phyloP scores from a whole-genome alignment of 2,329 filamentous ascomycete genomes.

The Bimuria novae-zelandiae region DNA sequence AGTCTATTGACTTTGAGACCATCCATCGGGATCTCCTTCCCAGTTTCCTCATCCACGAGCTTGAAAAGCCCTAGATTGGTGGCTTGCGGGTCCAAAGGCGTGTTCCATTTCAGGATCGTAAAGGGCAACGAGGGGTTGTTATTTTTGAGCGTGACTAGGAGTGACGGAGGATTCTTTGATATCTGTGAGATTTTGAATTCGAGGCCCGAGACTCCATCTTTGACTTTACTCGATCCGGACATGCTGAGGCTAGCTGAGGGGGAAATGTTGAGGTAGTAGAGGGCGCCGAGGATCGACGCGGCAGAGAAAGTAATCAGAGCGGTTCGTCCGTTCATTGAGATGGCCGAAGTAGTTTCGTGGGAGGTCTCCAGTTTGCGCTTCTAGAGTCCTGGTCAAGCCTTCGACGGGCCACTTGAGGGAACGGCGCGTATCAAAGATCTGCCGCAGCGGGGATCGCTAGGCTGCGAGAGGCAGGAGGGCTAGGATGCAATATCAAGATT shows the following conservation, averaged over 20 bases:
- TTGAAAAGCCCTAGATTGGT: constrained; percentile 46
- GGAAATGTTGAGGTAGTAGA: constrained; percentile 34
- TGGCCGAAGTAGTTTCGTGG: constrained; percentile 14
- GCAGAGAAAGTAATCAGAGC: constrained; percentile 31
- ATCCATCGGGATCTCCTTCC: constrained; percentile 33
- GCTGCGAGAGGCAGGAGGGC: constrained; percentile 8
- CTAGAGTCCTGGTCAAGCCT: constrained; percentile 1
- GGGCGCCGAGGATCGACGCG: constrained; percentile 31
- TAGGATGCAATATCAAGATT: not conserved
- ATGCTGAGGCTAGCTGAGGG: constrained; percentile 27
- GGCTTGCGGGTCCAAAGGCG: constrained; percentile 46
- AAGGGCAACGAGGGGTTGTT: constrained; percentile 36
- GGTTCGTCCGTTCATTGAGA: constrained; percentile 33
- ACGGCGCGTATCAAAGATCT: constrained; percentile 6
- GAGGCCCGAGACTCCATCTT: constrained; percentile 30
- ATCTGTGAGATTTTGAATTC: constrained; percentile 36
- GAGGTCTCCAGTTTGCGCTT: not conserved
- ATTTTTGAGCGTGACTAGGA: constrained; percentile 46
- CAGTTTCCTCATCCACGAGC: constrained; percentile 33
- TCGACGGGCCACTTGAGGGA: not conserved
- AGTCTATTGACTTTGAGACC: constrained; percentile 43
- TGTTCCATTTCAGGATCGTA: constrained; percentile 48
- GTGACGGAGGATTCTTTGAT: constrained; percentile 33
- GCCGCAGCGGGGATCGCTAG: constrained; percentile 4
- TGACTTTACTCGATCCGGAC: constrained; percentile 17